These are phyloP conservation scores for Nigrospora sphaerica DNA, from an alignment of 2,329 filamentous ascomycete genomes.

Conservation along the genomic window DNA sequence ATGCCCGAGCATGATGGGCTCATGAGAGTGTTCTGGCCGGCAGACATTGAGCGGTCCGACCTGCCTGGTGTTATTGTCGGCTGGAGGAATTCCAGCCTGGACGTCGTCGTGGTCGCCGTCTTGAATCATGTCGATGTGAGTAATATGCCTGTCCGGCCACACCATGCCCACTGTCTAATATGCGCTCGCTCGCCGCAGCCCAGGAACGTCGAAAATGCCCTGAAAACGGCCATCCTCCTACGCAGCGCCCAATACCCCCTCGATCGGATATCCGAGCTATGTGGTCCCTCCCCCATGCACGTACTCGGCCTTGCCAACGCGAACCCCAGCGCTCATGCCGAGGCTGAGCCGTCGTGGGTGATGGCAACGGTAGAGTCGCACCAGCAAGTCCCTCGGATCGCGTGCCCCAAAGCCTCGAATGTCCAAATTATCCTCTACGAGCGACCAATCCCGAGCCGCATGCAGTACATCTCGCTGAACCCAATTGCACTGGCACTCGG, in stretches of 20 bases:
- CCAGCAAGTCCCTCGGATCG: constrained; percentile 60
- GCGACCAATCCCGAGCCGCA: constrained; percentile 72
- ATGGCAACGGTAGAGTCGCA: constrained; percentile 48
- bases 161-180: constrained; percentile 1
- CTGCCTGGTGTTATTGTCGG: constrained; percentile 83
- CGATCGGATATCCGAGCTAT: constrained; percentile 74
- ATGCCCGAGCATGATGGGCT: constrained; percentile 76
- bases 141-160: constrained; percentile 8
- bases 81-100: constrained; percentile 87
- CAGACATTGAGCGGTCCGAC: constrained; percentile 67
- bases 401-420: constrained; percentile 62
- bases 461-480: constrained; percentile 92
- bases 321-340: constrained; percentile 29
- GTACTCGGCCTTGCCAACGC: constrained; percentile 80
- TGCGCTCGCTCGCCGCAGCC: constrained; percentile 39
- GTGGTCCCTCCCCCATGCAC: constrained; percentile 74
- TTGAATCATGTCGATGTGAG: constrained; percentile 85
- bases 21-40: constrained; percentile 98
- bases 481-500: constrained; percentile 84
- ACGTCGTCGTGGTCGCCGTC: constrained; percentile 84
- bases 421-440: constrained; percentile 89
- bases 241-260: constrained; percentile 76
- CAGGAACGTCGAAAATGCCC: constrained; percentile 77
- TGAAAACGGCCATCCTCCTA: constrained; percentile 77
- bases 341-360: constrained; percentile 64